Evolutionary conservation across 371 early-diverging fungal species (phyloP), one percentile per base, ranked within the genome.

Genomic region (Mortierella sp.): DNA sequence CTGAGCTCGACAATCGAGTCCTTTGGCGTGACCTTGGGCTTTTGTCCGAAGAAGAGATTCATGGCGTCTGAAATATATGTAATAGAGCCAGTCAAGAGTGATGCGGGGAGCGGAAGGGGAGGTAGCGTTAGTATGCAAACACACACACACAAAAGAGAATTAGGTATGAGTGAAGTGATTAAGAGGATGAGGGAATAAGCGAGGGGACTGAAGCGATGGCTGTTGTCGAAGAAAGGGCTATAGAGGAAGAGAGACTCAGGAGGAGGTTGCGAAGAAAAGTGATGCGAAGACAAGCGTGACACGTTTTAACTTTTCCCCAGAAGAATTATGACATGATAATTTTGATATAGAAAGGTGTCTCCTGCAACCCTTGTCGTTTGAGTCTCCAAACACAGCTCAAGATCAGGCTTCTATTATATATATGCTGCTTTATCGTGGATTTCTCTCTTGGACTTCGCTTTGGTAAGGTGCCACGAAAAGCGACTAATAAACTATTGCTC

Each of bases 1-100:
- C 95, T 88, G 68, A 99, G 84, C 76, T 92, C 89, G 59, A 93
- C 89, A 70, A 99, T 97, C 62, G 98, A 94, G 83, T 97, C 97
- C 79, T 97, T 97, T 59, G 99, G 90, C 44, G 92, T 89, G 37
- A 91, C 80, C 83, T 95, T 93, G 23, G 90, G 81, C 79, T 92
- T 90, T 54, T 87, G 86, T 49, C 93, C 92, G 66, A 91, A 92
- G 80, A 98, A 97, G 51, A 97, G 89, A 64, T 93, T 86, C 94
- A 94, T 93, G 2, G 28, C 32, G 34, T 19, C 21, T 27, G 6
- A 39, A n/a, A n/a, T n/a, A n/a, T n/a, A n/a, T n/a, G n/a, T n/a
- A n/a, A n/a, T n/a, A n/a, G n/a, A n/a, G n/a, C n/a, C n/a, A n/a
- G n/a, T n/a, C n/a, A n/a, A n/a, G n/a, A n/a, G n/a, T n/a, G n/a